These are phyloP conservation scores for Glaciozyma martinii DNA, from an alignment of 768 basidiomycete genomes.

Conservation along the genomic window DNA sequence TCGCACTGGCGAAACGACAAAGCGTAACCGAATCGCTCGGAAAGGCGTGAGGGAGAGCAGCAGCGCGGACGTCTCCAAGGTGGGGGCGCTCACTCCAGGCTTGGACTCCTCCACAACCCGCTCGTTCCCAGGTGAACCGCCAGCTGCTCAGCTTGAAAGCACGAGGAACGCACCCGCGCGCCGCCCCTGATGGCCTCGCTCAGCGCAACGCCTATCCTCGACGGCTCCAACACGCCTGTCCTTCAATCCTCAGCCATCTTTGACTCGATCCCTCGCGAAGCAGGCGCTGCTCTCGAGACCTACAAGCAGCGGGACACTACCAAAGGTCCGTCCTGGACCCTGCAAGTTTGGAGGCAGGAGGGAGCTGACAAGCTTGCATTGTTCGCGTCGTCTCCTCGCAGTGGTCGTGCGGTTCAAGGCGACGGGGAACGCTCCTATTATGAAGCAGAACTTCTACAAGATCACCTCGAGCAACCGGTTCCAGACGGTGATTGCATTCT, in stretches of 20 bases:
- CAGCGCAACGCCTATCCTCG: no score
- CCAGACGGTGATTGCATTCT: slow-evolving; percentile 86
- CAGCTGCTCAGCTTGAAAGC: no score
- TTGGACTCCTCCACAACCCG: no score
- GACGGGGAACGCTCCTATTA: slow-evolving; percentile 93
- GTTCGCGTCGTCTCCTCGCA: slow-evolving; percentile 38
- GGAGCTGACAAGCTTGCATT: background rate
- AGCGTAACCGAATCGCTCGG: no score
- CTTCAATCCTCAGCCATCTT: background rate
- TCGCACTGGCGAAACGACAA: no score
- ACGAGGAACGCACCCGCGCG: no score
- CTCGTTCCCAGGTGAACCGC: no score
- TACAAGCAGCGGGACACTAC: slow-evolving; percentile 55
- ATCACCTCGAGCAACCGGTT: slow-evolving; percentile 90
- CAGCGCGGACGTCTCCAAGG: no score
- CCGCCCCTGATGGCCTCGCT: no score
- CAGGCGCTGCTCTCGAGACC: slow-evolving; percentile 50
- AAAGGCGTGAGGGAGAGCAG: no score
- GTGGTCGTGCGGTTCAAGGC: slow-evolving; percentile 97
- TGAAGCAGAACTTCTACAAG: slow-evolving; percentile 98
- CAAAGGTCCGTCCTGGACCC: slow-evolving; percentile 35
- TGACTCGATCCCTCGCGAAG: slow-evolving; percentile 41
- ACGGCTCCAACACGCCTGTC: background rate
- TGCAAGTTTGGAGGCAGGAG: background rate
- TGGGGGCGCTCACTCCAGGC: no score